Conservation (phyloP, 75 land plant species). For the Adiantum capillusveneris region DNA sequence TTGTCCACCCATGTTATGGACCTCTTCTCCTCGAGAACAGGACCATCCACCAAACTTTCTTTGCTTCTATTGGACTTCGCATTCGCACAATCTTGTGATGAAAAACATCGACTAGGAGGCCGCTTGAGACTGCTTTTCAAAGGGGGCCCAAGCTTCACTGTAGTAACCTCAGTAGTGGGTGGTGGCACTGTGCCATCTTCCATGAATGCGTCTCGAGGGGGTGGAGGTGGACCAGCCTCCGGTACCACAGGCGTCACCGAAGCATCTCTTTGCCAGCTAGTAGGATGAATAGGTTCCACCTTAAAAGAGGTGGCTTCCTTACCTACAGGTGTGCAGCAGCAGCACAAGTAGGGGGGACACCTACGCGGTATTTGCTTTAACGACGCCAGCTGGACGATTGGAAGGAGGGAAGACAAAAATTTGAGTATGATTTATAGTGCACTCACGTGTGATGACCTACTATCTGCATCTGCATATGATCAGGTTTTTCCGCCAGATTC, state of each 20-base stretch:
- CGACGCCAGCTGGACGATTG: background rate
- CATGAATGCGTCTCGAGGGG: background rate
- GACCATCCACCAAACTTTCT: background rate
- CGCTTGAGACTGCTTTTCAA: background rate
- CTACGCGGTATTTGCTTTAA: background rate
- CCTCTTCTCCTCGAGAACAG: background rate
- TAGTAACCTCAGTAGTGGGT: background rate
- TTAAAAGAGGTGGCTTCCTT: constrained; percentile 4
- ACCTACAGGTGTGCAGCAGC: background rate
- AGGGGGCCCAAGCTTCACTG: constrained; percentile 1
- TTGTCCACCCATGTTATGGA: background rate
- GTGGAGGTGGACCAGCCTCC: background rate
- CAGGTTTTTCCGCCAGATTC: no score
- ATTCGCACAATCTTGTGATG: background rate
- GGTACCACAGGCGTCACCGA: background rate
- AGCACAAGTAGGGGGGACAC: constrained; percentile 2
- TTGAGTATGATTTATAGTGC: background rate
- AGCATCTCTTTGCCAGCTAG: constrained; percentile 1
- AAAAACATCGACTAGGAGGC: background rate
- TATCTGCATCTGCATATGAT: no score
- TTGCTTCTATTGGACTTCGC: background rate
- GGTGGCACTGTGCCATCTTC: background rate
- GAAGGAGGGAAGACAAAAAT: background rate
- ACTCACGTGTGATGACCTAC: no score
- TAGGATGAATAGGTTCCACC: constrained; percentile 3